Percentiles rank a stretch among this genome's conserved stretches.
Evolutionary conservation across 2,329 filamentous ascomycete genomes (phyloP).

Genomic region (Cladosporium sp.): DNA sequence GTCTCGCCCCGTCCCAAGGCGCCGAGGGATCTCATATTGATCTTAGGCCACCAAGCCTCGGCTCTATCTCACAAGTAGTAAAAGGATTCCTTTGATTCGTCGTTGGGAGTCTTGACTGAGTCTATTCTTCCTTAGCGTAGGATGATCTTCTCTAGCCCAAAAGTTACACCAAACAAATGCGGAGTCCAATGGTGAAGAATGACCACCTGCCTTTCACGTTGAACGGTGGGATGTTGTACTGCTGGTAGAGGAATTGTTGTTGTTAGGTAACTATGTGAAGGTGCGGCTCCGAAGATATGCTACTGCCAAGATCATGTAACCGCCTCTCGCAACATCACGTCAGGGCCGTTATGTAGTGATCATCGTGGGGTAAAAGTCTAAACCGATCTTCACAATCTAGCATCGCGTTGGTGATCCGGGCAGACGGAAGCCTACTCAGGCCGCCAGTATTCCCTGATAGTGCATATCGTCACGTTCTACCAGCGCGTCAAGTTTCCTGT

Average conservation of each 20-base stretch:
- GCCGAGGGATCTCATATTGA: neutral
- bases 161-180: neutral
- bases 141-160: neutral
- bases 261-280: too few relatives aligned
- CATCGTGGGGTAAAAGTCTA: neutral
- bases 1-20: neutral
- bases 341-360: neutral
- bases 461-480: too few relatives aligned
- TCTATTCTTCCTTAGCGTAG: neutral
- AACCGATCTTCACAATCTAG: neutral
- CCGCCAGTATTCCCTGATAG: too few relatives aligned
- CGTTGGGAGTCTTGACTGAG: neutral
- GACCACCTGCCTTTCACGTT: neutral
- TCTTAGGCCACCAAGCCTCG: neutral
- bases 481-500: too few relatives aligned
- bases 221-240: too few relatives aligned
- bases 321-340: neutral
- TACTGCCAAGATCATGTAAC: neutral
- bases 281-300: too few relatives aligned
- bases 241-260: too few relatives aligned
- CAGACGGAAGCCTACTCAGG: neutral
- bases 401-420: neutral
- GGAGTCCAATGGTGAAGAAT: neutral
- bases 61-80: neutral
- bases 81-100: constrained; percentile 1